These are phyloP conservation scores for Beauveria brongniartii DNA, from an alignment of 2,329 filamentous ascomycete genomes.

Conservation along the genomic window DNA sequence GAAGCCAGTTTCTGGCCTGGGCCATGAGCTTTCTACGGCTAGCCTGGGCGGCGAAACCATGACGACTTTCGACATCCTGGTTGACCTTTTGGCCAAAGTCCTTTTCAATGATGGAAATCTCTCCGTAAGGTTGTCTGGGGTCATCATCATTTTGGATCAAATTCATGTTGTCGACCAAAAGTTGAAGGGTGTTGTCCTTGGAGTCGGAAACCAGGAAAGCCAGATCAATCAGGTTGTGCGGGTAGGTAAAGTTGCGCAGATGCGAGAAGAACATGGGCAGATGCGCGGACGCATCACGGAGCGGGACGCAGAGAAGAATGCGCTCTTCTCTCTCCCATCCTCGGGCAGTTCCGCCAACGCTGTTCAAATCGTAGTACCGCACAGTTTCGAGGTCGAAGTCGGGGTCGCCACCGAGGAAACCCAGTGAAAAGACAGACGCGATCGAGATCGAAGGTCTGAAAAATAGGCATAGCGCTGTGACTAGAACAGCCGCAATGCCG, in stretches of 20 bases:
- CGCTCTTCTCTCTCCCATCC: slow-evolving; percentile 96
- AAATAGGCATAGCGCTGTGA: slow-evolving; percentile 64
- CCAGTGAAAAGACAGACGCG: slow-evolving; percentile 58
- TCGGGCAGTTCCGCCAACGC: slow-evolving; percentile 81
- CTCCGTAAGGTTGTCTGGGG: slow-evolving; percentile 76
- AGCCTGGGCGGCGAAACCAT: slow-evolving; percentile 94
- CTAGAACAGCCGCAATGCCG: slow-evolving; percentile 46
- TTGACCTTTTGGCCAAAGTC: slow-evolving; percentile 98
- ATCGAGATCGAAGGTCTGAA: slow-evolving; percentile 60
- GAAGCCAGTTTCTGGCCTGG: slow-evolving; percentile 91
- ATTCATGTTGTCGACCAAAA: slow-evolving; percentile 68
- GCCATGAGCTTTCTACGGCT: slow-evolving; percentile 94
- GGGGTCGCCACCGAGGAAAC: slow-evolving; percentile 57
- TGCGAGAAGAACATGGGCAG: slow-evolving; percentile 98
- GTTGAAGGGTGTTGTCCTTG: slow-evolving; percentile 76
- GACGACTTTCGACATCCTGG: slow-evolving; percentile 93
- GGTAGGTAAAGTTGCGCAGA: slow-evolving; percentile 91
- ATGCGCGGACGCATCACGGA: slow-evolving; percentile 87
- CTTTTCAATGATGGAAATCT: slow-evolving; percentile 97
- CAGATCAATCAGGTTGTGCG: slow-evolving; percentile 90
- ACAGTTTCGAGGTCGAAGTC: slow-evolving; percentile 86
- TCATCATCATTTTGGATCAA: slow-evolving; percentile 74
- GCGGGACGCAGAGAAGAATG: slow-evolving; percentile 87
- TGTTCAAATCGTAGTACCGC: slow-evolving; percentile 90
- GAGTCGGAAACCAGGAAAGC: slow-evolving; percentile 97